phyloP scores from a whole-genome alignment of 2,329 filamentous ascomycete genomes.

The Colletotrichum gloeosporioides region DNA sequence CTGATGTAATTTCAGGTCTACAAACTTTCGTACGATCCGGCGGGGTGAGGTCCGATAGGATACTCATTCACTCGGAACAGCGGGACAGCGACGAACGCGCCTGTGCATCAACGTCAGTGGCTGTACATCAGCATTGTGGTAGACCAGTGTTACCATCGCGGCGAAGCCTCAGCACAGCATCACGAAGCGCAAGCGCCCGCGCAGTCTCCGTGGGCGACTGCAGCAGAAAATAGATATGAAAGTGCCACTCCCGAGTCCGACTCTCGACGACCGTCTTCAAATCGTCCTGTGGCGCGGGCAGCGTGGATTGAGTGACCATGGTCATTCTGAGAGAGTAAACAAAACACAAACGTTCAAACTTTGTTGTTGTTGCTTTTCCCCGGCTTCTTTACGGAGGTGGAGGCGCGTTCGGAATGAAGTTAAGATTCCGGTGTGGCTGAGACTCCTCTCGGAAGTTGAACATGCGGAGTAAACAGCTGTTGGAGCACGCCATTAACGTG shows the following conservation, averaged over 20 bases:
- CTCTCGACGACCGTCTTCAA: slow-evolving; percentile 32
- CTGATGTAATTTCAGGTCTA: background rate
- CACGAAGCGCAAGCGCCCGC: slow-evolving; percentile 35
- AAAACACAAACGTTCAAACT: background rate
- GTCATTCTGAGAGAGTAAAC: background rate
- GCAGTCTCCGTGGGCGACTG: slow-evolving; percentile 35
- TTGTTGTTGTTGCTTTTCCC: background rate
- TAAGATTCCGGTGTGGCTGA: background rate
- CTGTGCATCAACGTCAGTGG: slow-evolving; percentile 15
- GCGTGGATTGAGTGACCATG: slow-evolving; percentile 21
- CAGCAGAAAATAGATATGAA: slow-evolving; percentile 38
- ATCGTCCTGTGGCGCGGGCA: slow-evolving; percentile 28
- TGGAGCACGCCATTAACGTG: background rate
- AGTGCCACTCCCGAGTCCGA: slow-evolving; percentile 37
- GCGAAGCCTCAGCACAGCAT: slow-evolving; percentile 35
- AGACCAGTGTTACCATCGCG: slow-evolving; percentile 30
- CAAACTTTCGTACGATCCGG: slow-evolving; percentile 39
- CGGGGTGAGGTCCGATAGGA: slow-evolving; percentile 37
- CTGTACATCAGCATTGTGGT: rapidly evolving
- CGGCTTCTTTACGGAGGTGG: background rate
- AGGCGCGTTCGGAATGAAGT: background rate
- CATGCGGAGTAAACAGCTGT: background rate
- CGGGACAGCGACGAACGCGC: slow-evolving; percentile 38
- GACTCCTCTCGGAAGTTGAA: background rate
- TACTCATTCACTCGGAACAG: slow-evolving; percentile 35